Evolutionary conservation across 441 rosid species (phyloP).

Genomic region (Euphorbia corollata): DNA sequence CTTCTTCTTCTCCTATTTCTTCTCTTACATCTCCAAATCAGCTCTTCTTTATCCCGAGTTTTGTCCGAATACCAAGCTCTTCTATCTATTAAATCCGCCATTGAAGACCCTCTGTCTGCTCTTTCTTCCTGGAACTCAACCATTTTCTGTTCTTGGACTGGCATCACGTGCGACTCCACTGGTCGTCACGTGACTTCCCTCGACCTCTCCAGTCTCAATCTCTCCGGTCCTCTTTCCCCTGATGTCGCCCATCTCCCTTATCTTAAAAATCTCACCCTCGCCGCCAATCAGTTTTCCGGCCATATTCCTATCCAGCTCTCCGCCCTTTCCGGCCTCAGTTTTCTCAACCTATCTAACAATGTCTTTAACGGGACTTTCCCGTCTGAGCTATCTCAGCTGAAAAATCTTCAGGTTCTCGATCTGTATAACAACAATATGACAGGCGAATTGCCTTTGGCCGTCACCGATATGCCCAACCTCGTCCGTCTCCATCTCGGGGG

Average conservation of each 20-base stretch:
- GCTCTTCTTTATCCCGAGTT: constrained; percentile 24
- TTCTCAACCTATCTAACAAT: constrained; percentile 76
- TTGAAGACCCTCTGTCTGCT: constrained; percentile 45
- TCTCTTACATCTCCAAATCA: constrained; percentile 38
- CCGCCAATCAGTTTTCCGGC: constrained; percentile 55
- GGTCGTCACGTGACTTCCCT: constrained; percentile 58
- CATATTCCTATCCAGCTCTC: constrained; percentile 65
- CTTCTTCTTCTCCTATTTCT: constrained; percentile 32
- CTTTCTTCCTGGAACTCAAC: constrained; percentile 60
- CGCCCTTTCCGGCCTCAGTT: constrained; percentile 42
- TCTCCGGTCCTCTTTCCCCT: constrained; percentile 58
- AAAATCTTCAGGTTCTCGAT: constrained; percentile 65
- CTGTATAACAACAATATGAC: constrained; percentile 85
- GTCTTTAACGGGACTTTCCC: constrained; percentile 68
- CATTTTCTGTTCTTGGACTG: constrained; percentile 54
- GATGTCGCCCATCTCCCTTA: constrained; percentile 52
- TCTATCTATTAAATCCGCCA: constrained; percentile 57
- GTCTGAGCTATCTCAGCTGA: constrained; percentile 40
- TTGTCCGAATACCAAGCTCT: constrained; percentile 63
- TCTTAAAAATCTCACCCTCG: constrained; percentile 57
- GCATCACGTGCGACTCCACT: constrained; percentile 59
- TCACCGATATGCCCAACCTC: constrained; percentile 52
- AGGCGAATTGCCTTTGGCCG: constrained; percentile 61
- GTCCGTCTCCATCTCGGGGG: constrained; percentile 89
- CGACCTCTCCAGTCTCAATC: constrained; percentile 58